Conservation (phyloP, 352 stramenopile species). For the Phytophthora europaea region DNA sequence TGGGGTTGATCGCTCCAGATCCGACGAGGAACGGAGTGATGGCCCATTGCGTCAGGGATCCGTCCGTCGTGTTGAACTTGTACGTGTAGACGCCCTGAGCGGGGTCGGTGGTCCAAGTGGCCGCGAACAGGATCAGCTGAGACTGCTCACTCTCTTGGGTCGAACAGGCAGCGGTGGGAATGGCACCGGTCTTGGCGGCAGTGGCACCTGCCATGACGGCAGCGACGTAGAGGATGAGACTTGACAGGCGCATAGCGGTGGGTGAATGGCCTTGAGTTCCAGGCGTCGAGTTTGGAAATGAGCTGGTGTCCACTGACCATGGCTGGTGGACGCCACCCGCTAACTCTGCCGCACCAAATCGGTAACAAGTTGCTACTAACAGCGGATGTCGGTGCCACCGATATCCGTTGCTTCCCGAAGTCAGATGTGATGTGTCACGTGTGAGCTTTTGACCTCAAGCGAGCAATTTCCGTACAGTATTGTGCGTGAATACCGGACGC, state of each 20-base stretch:
- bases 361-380: too few relatives aligned
- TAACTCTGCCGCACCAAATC: too few relatives aligned
- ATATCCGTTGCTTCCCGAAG: not conserved
- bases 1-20: slow-evolving; percentile 54
- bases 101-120: slow-evolving; percentile 58
- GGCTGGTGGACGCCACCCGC: not conserved
- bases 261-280: not conserved
- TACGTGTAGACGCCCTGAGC: slow-evolving; percentile 60
- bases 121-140: slow-evolving; percentile 46
- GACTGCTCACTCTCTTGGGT: not conserved
- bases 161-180: not conserved
- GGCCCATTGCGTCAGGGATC: slow-evolving; percentile 38
- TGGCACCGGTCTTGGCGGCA: not conserved
- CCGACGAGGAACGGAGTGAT: slow-evolving; percentile 41
- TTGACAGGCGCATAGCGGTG: slow-evolving; percentile 16
- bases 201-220: not conserved
- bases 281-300: not conserved
- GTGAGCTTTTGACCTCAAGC: not conserved
- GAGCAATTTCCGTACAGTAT: too few relatives aligned
- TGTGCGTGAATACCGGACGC: too few relatives aligned
- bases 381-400: not conserved
- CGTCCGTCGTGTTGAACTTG: slow-evolving; percentile 44
- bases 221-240: slow-evolving; percentile 1
- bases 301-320: not conserved
- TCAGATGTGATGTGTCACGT: not conserved